These are phyloP conservation scores for Colletotrichum simmondsii DNA, from an alignment of 2,329 filamentous ascomycete genomes.

Conservation along the genomic window DNA sequence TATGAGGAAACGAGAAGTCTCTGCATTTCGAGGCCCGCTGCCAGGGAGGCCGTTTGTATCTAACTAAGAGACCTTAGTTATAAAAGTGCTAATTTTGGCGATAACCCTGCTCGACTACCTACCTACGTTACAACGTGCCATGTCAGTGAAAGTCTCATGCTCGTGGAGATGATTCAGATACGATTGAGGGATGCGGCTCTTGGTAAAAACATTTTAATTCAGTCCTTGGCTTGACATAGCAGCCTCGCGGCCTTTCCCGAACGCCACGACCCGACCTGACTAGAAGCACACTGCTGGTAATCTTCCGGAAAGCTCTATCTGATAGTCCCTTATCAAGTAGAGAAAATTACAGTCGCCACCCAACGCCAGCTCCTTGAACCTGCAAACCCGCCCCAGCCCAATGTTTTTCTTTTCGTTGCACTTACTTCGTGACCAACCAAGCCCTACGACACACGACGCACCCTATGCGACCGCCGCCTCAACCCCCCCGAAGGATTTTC, in stretches of 20 bases:
- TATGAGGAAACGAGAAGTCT: constrained; percentile 28
- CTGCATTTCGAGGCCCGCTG: constrained; percentile 16
- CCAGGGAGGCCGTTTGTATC: constrained; percentile 8
- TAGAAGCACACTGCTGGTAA: neutral
- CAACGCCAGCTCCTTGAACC: constrained; percentile 22
- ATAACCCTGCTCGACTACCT: neutral
- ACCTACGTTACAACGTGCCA: neutral
- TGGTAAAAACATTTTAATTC: neutral
- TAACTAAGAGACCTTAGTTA: constrained; percentile 8
- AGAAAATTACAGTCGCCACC: constrained; percentile 1
- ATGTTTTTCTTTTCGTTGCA: constrained; percentile 14
- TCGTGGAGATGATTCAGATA: neutral
- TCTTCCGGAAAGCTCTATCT: neutral
- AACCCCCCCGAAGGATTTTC: neutral
- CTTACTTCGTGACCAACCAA: constrained; percentile 11
- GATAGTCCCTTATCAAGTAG: neutral
- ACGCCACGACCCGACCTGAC: neutral
- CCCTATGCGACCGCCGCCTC: constrained; percentile 22
- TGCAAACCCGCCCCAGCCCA: neutral
- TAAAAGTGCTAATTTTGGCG: constrained; percentile 21
- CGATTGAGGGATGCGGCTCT: neutral
- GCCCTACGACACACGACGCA: constrained; percentile 8
- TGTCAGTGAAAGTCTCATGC: neutral
- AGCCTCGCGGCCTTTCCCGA: neutral
- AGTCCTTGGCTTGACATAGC: neutral